Percentiles rank a stretch among this genome's conserved stretches.
Evolutionary conservation across 352 stramenopile genomes (phyloP).

Genomic region (Phytopythium vexans): DNA sequence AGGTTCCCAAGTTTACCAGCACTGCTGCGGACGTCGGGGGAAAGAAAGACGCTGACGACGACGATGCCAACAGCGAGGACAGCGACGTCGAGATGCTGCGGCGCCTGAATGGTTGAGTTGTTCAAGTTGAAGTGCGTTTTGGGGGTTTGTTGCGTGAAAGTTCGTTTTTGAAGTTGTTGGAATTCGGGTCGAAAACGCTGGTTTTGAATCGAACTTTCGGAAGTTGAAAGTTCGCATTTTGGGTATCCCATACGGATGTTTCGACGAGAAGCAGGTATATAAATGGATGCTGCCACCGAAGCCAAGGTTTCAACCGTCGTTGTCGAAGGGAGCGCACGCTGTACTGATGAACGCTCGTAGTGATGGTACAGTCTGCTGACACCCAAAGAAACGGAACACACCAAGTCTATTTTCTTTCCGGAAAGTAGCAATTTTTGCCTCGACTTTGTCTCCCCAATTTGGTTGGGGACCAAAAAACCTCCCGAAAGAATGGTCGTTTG

Average conservation of each 20-base stretch:
- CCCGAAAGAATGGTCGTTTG: background rate
- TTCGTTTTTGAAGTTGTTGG: too few species aligned
- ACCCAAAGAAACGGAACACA: constrained; percentile 80
- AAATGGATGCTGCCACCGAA: background rate
- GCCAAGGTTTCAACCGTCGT: constrained; percentile 34
- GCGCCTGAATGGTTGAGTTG: too few species aligned
- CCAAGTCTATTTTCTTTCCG: constrained; percentile 34
- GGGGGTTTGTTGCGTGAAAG: too few species aligned
- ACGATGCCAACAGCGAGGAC: too few species aligned
- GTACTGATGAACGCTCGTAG: constrained; percentile 63
- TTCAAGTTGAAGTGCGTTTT: too few species aligned
- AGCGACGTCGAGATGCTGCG: too few species aligned
- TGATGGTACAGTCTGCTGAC: constrained; percentile 77
- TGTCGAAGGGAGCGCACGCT: constrained; percentile 72
- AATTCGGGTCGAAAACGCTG: too few species aligned
- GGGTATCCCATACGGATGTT: constrained; percentile 35
- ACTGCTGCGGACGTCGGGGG: too few species aligned
- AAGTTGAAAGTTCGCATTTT: background rate
- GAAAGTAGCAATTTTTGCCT: constrained; percentile 71
- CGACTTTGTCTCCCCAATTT: constrained; percentile 14
- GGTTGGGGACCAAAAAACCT: constrained; percentile 10
- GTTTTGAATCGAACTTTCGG: too few species aligned
- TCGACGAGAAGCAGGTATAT: constrained; percentile 11
- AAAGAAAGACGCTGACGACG: too few species aligned
- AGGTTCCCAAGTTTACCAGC: too few species aligned